Evolutionary conservation across 371 early-diverging fungal genomes (phyloP), one percentile per base, ranked within the genome.

Genomic region (Actinomortierella ambigua): DNA sequence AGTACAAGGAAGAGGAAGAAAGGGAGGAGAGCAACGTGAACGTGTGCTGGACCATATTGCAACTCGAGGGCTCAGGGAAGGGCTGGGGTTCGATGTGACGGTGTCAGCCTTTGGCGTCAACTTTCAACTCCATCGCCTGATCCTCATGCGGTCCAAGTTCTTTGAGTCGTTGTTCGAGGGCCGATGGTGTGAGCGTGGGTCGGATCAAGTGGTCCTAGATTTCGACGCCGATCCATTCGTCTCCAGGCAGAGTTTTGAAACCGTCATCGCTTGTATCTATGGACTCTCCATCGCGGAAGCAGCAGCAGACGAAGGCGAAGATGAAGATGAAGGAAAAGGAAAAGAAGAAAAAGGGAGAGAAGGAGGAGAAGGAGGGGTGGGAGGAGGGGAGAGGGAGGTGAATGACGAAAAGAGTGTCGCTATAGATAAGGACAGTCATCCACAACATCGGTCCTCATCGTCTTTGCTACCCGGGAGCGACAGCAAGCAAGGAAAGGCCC

Each of bases 61-160:
- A 15, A 68, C 64, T n/a, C 78, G 81, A 27, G 88, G 86, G 13
- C 69, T 86, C 8, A 50, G 77, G 4, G 77, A 83, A 3, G 86
- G 86, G 17, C 58, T 79, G 17, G 88, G 85, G 23, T 82, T 85
- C 54, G 88, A 88, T 47, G 69, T 88, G 7, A 60, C 68, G 0
- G 77, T 88, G 13, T 52, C 51, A 29, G 82, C 78, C 7, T 88
- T 85, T 79, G 65, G 68, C 29, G 79, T 81, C 55, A 64, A 67
- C 3, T 88, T 86, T 60, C 69, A 61, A 13, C 78, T 88, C 1
- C 88, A 88, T 57, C 78, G 84, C 11, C 64, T 88, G 0, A 65
- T 88, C 4, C 59, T 88, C 29, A 81, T 80, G 42, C 88, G 86
- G 55, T 83, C 85, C 39, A 76, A 78, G 0, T 86, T 85, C 43